Evolutionary conservation across 371 early-diverging fungal genomes (phyloP), one percentile per base, ranked within the genome.

Genomic region (Funneliformis caledonium): DNA sequence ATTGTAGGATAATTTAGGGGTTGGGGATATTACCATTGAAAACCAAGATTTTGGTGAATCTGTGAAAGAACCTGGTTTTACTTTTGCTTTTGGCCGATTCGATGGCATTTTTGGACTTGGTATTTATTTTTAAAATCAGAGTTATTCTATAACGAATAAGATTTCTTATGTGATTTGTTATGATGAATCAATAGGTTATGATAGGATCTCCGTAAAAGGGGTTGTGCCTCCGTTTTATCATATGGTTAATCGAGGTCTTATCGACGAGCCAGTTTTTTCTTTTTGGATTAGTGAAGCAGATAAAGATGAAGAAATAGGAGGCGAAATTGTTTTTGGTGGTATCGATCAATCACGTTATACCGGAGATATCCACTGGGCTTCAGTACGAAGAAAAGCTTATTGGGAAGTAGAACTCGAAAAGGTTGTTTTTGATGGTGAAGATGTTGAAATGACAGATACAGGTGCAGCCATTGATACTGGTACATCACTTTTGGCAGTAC

Each of bases 191-290:
- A 33, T 59, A 79, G 96, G 93, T 4, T 97, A 94, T 83, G 95
- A 96, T 86, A 94, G 89, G 77, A 97, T 98, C 84, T 91, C 97
- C 26, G 97, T 97, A 47, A 84, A 93, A 56, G 86, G 89, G 31
- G 94, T 94, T 12, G 94, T 94, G 11, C 97, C 98, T 16, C 98
- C 98, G 0, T 94, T 98, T 86, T 97, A 97, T 85, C 89, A 92
- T 80, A 93, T 97, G 94, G 90, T 96, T 60, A 88, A 95, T 83
- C 88, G 90, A 75, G 86, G 87, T 22, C 85, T 96, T 72, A 67
- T 98, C 22, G 93, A 95, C 56, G 88, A 94, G 78, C 94, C 94
- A 4, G 60, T 97, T 37, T 96, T 98, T 83, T 92, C 92, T 4
- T 95, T 96, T 84, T 97, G 94, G 88, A 85, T 98, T 52, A 89